A percentile compares a stretch with the other conserved stretches of the same genome.
phyloP scores from a whole-genome alignment of 1,139 yeast genomes.

The Tardiomyces depauwii region DNA sequence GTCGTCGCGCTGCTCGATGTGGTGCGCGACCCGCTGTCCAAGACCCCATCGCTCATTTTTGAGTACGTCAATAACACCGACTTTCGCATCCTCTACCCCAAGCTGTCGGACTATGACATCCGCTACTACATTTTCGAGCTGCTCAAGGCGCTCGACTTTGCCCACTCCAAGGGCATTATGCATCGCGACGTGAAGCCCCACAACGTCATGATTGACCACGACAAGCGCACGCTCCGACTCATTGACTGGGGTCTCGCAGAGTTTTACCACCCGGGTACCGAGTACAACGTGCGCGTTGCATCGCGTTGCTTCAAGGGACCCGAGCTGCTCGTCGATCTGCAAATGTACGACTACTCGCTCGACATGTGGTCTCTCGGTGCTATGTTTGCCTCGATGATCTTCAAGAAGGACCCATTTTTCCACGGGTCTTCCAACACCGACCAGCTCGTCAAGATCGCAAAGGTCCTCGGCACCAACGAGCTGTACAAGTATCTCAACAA shows the following conservation, averaged over 20 bases:
- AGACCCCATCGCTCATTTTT: conserved; percentile 88
- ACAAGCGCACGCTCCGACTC: conserved; percentile 53
- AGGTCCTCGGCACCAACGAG: conserved; percentile 80
- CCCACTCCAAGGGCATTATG: conserved; percentile 97
- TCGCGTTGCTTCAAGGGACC: conserved; percentile 94
- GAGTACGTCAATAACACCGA: conserved; percentile 88
- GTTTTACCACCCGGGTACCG: conserved; percentile 84
- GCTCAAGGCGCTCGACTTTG: conserved; percentile 80
- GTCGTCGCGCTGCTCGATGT: conserved; percentile 72
- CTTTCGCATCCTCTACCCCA: conserved; percentile 85
- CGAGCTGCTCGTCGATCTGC: conserved; percentile 71
- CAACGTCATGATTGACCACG: conserved; percentile 95
- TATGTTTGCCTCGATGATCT: conserved; percentile 93
- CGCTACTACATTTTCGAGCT: conserved; percentile 84
- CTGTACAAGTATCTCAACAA: conserved; percentile 57
- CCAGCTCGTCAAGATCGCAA: conserved; percentile 82
- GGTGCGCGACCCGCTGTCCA: conserved; percentile 81
- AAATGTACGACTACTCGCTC: conserved; percentile 83
- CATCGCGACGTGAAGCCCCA: conserved; percentile 99
- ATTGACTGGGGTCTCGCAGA: conserved; percentile 99
- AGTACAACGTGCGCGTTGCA: conserved; percentile 90
- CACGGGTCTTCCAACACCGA: conserved; percentile 92
- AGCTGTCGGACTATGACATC: conserved; percentile 71
- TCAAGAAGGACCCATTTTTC: conserved; percentile 89
- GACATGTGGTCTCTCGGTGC: conserved; percentile 96